Percentiles rank a stretch among this genome's conserved stretches.
Conservation (phyloP, 192 early-diverging fungal genomes). For the Lobosporangium transversale region DNA sequence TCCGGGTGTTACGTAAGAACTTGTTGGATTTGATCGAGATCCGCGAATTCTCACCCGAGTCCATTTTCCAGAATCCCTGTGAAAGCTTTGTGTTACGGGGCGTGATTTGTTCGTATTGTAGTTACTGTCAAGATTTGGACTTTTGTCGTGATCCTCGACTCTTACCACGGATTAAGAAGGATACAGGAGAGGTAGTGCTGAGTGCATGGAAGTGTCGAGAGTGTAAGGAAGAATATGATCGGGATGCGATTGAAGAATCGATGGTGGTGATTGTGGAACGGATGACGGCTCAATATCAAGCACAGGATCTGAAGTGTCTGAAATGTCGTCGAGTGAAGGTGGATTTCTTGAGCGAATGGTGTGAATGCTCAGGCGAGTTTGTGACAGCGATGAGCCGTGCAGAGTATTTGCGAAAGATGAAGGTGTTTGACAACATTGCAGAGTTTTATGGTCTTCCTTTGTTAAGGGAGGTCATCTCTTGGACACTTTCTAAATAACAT, state of each 20-base stretch:
- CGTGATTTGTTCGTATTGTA: conserved; percentile 91
- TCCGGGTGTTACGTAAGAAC: conserved; percentile 84
- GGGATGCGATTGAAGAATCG: conserved; percentile 79
- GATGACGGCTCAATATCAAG: conserved; percentile 79
- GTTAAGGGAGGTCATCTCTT: conserved; percentile 66
- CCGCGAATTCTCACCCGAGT: conserved; percentile 84
- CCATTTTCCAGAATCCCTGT: conserved; percentile 87
- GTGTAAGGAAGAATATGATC: conserved; percentile 86
- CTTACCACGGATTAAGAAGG: conserved; percentile 58
- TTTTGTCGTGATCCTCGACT: conserved; percentile 85
- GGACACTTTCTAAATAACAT: conserved; percentile 46
- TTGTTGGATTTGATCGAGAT: conserved; percentile 74
- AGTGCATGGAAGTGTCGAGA: conserved; percentile 77
- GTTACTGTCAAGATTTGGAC: conserved; percentile 87
- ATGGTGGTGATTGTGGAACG: conserved; percentile 79
- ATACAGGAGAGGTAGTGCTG: conserved; percentile 47
- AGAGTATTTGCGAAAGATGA: conserved; percentile 65
- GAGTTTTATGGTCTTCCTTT: conserved; percentile 65
- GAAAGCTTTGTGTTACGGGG: conserved; percentile 79
- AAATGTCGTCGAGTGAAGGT: conserved; percentile 85
- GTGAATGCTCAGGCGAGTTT: conserved; percentile 80
- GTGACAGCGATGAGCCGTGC: conserved; percentile 55
- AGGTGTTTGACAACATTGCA: conserved; percentile 73
- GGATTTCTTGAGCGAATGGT: conserved; percentile 79
- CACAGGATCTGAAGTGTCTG: conserved; percentile 86